phyloP scores from a whole-genome alignment of 108 stramenopile genomes.

The Fragilariopsis cylindrus region DNA sequence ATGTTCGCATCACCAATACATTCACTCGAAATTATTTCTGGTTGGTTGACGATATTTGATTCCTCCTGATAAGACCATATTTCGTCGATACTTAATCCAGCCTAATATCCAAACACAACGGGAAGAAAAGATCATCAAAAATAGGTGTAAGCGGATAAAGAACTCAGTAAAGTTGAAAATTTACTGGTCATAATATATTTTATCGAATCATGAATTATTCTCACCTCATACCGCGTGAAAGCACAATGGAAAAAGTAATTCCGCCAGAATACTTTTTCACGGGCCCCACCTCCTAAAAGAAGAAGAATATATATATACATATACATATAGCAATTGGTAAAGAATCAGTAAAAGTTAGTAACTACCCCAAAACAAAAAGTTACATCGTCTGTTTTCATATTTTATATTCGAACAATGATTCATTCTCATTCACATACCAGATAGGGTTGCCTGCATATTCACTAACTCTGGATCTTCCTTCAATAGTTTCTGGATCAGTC shows the following conservation, averaged over 20 bases:
- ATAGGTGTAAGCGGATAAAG: too few relatives aligned
- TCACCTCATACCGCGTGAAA: slow-evolving; percentile 72
- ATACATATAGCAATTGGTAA: background rate
- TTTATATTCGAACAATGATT: background rate
- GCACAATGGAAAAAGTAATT: slow-evolving; percentile 92
- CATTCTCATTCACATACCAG: slow-evolving; percentile 31
- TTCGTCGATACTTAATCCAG: slow-evolving; percentile 85
- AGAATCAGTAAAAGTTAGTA: background rate
- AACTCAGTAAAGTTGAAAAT: too few relatives aligned
- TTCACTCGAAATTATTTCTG: background rate
- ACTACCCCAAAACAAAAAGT: background rate
- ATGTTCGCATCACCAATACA: background rate
- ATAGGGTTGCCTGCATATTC: slow-evolving; percentile 60
- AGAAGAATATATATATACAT: background rate
- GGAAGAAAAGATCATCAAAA: background rate
- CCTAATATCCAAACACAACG: background rate
- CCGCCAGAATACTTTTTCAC: slow-evolving; percentile 78
- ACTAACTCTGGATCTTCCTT: slow-evolving; percentile 68
- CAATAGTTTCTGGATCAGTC: slow-evolving; percentile 75
- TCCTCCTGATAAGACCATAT: slow-evolving; percentile 75
- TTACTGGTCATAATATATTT: background rate
- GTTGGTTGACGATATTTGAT: slow-evolving; percentile 22
- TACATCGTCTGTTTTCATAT: background rate
- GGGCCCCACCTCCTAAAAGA: slow-evolving; percentile 51
- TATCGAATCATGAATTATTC: background rate